These are phyloP conservation scores for Melocanna baccifera DNA, from an alignment of 176 grass and related monocot genomes.

Conservation along the genomic window DNA sequence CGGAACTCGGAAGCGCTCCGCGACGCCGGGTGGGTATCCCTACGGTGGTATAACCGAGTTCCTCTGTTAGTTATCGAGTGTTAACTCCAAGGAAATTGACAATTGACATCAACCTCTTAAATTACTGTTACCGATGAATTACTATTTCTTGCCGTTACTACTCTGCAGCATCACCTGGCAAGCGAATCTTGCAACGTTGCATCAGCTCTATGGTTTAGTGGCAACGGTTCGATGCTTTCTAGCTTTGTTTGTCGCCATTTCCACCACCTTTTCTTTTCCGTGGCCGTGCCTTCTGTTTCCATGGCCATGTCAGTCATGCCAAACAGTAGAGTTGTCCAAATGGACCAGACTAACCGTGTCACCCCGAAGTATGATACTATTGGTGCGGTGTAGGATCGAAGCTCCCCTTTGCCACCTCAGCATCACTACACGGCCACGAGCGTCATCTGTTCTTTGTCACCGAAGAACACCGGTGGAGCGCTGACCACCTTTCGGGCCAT, in stretches of 20 bases:
- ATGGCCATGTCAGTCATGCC: constrained; percentile 11
- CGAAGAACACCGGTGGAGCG: no score
- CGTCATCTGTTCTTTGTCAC: no score
- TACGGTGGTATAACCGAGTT: no score
- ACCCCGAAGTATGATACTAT: no score
- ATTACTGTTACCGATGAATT: neutral
- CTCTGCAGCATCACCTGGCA: neutral
- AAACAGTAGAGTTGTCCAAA: no score
- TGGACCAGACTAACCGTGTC: no score
- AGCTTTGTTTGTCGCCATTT: constrained; percentile 8
- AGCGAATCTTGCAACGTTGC: constrained; percentile 5
- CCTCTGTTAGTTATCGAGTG: neutral
- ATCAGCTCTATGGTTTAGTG: neutral
- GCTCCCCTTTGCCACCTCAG: no score
- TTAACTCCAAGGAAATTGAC: neutral
- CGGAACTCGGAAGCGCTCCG: no score
- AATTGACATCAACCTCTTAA: neutral
- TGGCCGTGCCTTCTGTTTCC: neutral
- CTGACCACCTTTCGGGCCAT: no score
- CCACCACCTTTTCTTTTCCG: constrained; percentile 17
- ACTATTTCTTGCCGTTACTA: neutral
- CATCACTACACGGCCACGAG: no score
- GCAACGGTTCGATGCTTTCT: neutral
- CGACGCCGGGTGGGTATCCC: no score
- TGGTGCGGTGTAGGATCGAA: no score